Conservation (phyloP, 805 yeast genomes). For the Starmerella tilneyi region DNA sequence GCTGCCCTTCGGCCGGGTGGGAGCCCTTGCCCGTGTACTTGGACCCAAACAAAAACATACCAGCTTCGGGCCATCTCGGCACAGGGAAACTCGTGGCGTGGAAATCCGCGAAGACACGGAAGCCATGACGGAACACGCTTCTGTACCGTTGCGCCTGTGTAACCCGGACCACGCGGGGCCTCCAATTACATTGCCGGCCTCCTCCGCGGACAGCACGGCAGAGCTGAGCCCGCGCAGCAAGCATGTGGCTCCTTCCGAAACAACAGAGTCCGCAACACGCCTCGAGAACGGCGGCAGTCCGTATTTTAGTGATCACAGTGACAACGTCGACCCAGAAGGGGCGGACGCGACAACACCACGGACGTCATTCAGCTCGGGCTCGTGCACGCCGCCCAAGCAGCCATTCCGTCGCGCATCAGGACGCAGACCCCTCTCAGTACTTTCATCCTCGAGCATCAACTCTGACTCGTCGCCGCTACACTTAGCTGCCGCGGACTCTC, state of each 20-base stretch:
- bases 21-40: constrained; percentile 1
- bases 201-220: neutral
- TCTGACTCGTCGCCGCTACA: constrained; percentile 14
- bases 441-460: constrained; percentile 18
- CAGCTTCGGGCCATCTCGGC: constrained; percentile 2
- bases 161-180: neutral
- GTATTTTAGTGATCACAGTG: neutral
- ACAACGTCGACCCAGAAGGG: constrained; percentile 7
- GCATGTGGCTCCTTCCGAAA: neutral
- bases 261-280: neutral
- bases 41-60: constrained; percentile 3
- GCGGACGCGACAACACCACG: constrained; percentile 17
- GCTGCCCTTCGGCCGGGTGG: neutral
- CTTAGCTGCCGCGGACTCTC: no score
- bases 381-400: constrained; percentile 11
- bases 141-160: neutral
- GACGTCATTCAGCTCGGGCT: constrained; percentile 3
- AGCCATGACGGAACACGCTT: neutral
- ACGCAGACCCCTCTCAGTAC: constrained; percentile 17
- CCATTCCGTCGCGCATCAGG: constrained; percentile 13
- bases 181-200: neutral
- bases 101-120: neutral
- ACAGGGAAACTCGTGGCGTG: constrained; percentile 3
- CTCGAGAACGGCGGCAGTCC: neutral
- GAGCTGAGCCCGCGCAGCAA: constrained; percentile 2